phyloP scores from a whole-genome alignment of 1,284 basidiomycete genomes.

The Amylostereum areolatum region DNA sequence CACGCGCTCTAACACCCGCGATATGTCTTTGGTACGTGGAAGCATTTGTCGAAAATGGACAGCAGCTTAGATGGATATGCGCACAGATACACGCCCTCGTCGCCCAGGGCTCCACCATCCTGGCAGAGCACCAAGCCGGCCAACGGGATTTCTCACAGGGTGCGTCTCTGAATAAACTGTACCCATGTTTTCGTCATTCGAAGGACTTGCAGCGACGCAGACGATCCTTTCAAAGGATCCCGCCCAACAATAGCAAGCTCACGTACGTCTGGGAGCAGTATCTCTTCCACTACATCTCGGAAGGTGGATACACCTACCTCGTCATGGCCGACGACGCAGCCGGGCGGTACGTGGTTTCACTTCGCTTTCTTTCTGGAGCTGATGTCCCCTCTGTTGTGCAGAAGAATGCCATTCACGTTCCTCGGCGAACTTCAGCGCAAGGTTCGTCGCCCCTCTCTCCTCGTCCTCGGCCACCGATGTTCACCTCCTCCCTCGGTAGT shows the following conservation, averaged over 20 bases:
- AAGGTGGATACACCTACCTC: constrained; percentile 81
- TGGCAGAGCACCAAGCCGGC: constrained; percentile 79
- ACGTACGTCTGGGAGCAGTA: constrained; percentile 97
- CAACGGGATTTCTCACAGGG: constrained; percentile 84
- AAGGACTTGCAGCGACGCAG: constrained; percentile 61
- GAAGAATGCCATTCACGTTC: constrained; percentile 93
- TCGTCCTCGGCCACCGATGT: constrained; percentile 4
- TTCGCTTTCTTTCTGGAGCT: not conserved
- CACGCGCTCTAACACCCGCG: too few relatives aligned
- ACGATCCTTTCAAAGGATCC: constrained; percentile 92
- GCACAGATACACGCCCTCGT: constrained; percentile 83
- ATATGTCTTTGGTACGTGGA: too few relatives aligned
- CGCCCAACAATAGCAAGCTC: constrained; percentile 89
- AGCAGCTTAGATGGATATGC: not conserved
- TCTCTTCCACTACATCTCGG: constrained; percentile 92
- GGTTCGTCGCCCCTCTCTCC: constrained; percentile 25
- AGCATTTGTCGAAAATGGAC: too few relatives aligned
- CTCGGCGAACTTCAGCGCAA: constrained; percentile 80
- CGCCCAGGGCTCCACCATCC: constrained; percentile 71
- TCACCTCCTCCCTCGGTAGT: constrained; percentile 32
- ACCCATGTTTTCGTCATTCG: not conserved
- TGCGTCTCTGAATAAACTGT: constrained; percentile 21
- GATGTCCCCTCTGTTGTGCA: constrained; percentile 20
- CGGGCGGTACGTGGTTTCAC: constrained; percentile 53
- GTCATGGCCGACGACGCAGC: constrained; percentile 92